Conservation (phyloP, 1,284 basidiomycete species). For the Sporisorium reilianum region DNA sequence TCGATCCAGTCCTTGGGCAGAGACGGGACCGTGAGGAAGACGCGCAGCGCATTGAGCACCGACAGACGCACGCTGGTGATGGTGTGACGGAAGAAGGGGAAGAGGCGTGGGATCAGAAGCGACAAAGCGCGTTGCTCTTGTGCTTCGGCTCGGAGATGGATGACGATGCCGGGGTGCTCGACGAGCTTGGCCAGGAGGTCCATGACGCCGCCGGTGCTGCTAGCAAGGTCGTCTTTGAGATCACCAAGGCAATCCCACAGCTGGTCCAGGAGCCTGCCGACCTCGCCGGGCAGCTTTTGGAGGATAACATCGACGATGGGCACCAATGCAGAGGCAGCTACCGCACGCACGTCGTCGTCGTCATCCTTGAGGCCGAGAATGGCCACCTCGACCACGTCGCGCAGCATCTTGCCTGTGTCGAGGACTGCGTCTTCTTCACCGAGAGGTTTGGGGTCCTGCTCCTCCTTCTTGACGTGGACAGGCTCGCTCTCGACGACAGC, state of each 20-base stretch:
- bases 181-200: slow-evolving; percentile 74
- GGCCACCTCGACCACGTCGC: slow-evolving; percentile 56
- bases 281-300: slow-evolving; percentile 74
- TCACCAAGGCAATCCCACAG: slow-evolving; percentile 91
- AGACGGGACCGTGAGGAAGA: slow-evolving; percentile 83
- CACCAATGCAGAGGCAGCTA: slow-evolving; percentile 89
- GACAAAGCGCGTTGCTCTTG: slow-evolving; percentile 72
- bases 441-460: slow-evolving; percentile 9
- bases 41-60: slow-evolving; percentile 88
- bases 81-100: slow-evolving; percentile 97
- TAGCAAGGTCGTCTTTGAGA: slow-evolving; percentile 96
- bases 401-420: slow-evolving; percentile 48
- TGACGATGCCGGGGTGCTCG: slow-evolving; percentile 77
- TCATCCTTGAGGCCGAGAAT: slow-evolving; percentile 81
- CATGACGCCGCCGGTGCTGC: slow-evolving; percentile 97
- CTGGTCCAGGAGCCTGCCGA: slow-evolving; percentile 78
- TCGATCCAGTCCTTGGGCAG: slow-evolving; percentile 87
- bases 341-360: slow-evolving; percentile 96
- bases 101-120: slow-evolving; percentile 85
- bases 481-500: slow-evolving; percentile 16
- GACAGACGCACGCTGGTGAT: slow-evolving; percentile 92
- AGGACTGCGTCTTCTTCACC: slow-evolving; percentile 4
- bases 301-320: slow-evolving; percentile 88
- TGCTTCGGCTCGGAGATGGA: slow-evolving; percentile 73
- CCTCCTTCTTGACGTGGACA: slow-evolving; percentile 35